phyloP scores from a whole-genome alignment of 2,329 filamentous ascomycete genomes.

The Fusarium sp. region DNA sequence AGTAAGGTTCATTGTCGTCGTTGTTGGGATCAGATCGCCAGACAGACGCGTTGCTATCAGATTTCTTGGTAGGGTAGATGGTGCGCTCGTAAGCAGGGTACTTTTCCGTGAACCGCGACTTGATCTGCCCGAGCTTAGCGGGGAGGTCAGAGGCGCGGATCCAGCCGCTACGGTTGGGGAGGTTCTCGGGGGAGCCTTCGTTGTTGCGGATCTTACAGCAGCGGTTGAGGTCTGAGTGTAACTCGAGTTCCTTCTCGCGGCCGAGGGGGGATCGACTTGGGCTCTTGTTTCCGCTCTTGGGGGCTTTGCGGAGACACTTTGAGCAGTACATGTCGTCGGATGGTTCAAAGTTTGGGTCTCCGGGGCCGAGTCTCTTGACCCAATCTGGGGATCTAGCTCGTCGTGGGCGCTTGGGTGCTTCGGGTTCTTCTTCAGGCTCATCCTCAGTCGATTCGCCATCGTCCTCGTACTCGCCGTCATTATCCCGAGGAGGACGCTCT shows the following conservation, averaged over 20 bases:
- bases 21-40: constrained; percentile 52
- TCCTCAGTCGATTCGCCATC: constrained; percentile 7
- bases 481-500: background rate
- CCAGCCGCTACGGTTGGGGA: constrained; percentile 53
- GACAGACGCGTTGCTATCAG: constrained; percentile 28
- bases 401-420: constrained; percentile 1
- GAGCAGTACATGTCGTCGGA: constrained; percentile 50
- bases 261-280: constrained; percentile 26
- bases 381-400: constrained; percentile 44
- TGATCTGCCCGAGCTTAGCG: constrained; percentile 32
- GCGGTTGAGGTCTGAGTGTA: constrained; percentile 32
- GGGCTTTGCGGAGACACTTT: constrained; percentile 47
- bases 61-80: constrained; percentile 43
- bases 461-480: constrained; percentile 22
- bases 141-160: constrained; percentile 37
- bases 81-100: constrained; percentile 47
- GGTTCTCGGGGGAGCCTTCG: constrained; percentile 17
- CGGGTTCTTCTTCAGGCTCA: background rate
- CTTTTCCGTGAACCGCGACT: constrained; percentile 36
- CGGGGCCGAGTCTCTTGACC: constrained; percentile 39
- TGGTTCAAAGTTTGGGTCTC: constrained; percentile 41
- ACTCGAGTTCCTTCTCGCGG: constrained; percentile 35
- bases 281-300: constrained; percentile 40
- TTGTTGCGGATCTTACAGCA: constrained; percentile 47
- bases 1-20: constrained; percentile 41